These are phyloP conservation scores for Pugionium cornutum DNA, from an alignment of 345 rosid species.

Conservation along the genomic window DNA sequence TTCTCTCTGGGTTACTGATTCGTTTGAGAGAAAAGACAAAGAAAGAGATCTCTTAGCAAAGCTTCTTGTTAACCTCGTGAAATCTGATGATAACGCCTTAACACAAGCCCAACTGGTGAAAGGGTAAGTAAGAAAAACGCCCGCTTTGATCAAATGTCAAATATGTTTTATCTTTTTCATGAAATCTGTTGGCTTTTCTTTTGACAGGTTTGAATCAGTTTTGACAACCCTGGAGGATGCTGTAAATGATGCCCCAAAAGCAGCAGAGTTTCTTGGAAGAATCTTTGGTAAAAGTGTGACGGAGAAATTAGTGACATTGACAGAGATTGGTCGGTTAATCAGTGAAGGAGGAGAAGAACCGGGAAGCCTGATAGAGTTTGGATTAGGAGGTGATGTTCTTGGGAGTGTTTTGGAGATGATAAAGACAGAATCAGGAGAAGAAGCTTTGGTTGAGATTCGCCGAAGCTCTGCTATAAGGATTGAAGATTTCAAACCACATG, in stretches of 20 bases:
- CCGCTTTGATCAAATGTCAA: neutral
- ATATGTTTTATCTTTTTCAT: neutral
- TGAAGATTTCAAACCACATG: conserved; percentile 73
- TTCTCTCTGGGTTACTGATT: conserved; percentile 89
- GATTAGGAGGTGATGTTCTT: conserved; percentile 83
- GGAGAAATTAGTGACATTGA: conserved; percentile 54
- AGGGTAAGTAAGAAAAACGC: conserved; percentile 58
- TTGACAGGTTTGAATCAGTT: conserved; percentile 68
- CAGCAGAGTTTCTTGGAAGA: conserved; percentile 76
- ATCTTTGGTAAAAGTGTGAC: conserved; percentile 59
- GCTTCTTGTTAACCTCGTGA: conserved; percentile 73
- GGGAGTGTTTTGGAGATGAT: conserved; percentile 73
- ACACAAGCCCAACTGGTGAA: conserved; percentile 54
- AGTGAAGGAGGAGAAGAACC: conserved; percentile 71
- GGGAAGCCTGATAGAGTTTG: conserved; percentile 56
- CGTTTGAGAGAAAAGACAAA: conserved; percentile 88
- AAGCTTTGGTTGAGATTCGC: conserved; percentile 50
- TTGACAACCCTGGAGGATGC: conserved; percentile 78
- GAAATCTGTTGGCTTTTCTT: neutral
- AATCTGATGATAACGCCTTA: conserved; percentile 51
- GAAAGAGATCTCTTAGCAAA: conserved; percentile 81
- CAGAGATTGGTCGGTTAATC: conserved; percentile 60
- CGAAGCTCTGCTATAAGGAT: conserved; percentile 54
- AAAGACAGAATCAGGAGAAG: conserved; percentile 61
- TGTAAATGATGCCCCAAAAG: conserved; percentile 90